A percentile compares a stretch with the other conserved stretches of the same genome.
Conservation (phyloP, 371 early-diverging fungal genomes). For the Globomyces sp. region DNA sequence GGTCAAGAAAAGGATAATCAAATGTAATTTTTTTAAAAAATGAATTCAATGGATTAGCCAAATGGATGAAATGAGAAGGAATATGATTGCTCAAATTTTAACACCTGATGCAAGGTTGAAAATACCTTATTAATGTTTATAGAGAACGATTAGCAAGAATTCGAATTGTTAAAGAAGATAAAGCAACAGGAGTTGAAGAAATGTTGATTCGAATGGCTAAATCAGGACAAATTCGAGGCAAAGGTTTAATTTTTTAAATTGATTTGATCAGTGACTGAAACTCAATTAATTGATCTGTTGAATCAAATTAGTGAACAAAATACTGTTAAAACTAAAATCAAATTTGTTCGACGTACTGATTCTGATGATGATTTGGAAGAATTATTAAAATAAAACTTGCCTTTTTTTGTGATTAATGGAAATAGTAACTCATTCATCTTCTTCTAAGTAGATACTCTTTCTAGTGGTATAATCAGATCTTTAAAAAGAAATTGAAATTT, state of each 20-base stretch:
- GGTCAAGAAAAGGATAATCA: slow-evolving; percentile 54
- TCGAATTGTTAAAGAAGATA: slow-evolving; percentile 85
- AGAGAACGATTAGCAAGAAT: slow-evolving; percentile 87
- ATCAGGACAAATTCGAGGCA: slow-evolving; percentile 74
- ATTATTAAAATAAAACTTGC: not conserved
- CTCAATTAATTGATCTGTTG: slow-evolving; percentile 79
- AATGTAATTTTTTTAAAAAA: slow-evolving; percentile 20
- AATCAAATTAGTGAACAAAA: slow-evolving; percentile 78
- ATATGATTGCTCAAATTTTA: slow-evolving; percentile 57
- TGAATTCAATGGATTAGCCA: slow-evolving; percentile 24
- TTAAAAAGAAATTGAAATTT: too few relatives aligned
- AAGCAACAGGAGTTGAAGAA: slow-evolving; percentile 88
- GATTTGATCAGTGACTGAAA: slow-evolving; percentile 47
- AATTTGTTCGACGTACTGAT: slow-evolving; percentile 42
- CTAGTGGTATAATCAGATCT: too few relatives aligned
- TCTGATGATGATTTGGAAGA: slow-evolving; percentile 6
- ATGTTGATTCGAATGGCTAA: slow-evolving; percentile 84
- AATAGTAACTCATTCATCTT: not conserved
- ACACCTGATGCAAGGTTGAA: slow-evolving; percentile 64
- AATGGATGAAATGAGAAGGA: slow-evolving; percentile 81
- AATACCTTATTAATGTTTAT: slow-evolving; percentile 74
- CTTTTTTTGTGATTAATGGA: not conserved
- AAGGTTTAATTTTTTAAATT: slow-evolving; percentile 17
- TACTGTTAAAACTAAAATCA: slow-evolving; percentile 65
- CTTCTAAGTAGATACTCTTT: too few relatives aligned